Percentiles rank a stretch among this genome's conserved stretches.
phyloP scores from a whole-genome alignment of 805 yeast species.

The Sugiyamaella chiloensis region DNA sequence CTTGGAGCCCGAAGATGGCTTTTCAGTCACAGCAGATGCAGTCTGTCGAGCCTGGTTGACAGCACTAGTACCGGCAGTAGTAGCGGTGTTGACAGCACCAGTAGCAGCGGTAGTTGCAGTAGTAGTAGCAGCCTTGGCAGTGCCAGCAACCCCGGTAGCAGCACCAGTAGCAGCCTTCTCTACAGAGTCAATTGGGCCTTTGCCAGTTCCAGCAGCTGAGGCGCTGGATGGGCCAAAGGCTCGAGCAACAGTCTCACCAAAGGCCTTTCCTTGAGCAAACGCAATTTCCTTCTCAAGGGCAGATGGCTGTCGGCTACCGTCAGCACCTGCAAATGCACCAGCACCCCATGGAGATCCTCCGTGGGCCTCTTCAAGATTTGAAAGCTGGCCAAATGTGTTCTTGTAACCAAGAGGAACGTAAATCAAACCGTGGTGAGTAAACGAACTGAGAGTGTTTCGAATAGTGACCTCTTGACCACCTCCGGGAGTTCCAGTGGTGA shows the following conservation, averaged over 20 bases:
- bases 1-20: slow-evolving; percentile 14
- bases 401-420: slow-evolving; percentile 77
- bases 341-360: slow-evolving; percentile 92
- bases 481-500: slow-evolving; percentile 68
- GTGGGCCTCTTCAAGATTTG: slow-evolving; percentile 63
- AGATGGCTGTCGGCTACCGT: slow-evolving; percentile 70
- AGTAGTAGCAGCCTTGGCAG: slow-evolving; percentile 41
- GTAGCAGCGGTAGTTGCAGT: slow-evolving; percentile 57
- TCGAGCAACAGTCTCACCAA: slow-evolving; percentile 45
- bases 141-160: slow-evolving; percentile 62
- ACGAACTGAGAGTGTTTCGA: slow-evolving; percentile 52
- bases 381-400: slow-evolving; percentile 50
- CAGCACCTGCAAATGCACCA: slow-evolving; percentile 71
- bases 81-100: slow-evolving; percentile 83
- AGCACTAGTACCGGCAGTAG: slow-evolving; percentile 74
- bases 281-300: slow-evolving; percentile 66
- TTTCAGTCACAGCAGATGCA: slow-evolving; percentile 17
- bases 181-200: slow-evolving; percentile 76
- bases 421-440: slow-evolving; percentile 75
- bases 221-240: slow-evolving; percentile 53
- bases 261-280: slow-evolving; percentile 61
- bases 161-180: slow-evolving; percentile 63
- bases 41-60: slow-evolving; percentile 45
- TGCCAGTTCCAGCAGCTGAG: slow-evolving; percentile 82
- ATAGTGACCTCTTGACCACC: slow-evolving; percentile 78